A percentile compares a stretch with the other conserved stretches of the same genome.
Conservation (phyloP, 352 stramenopile genomes). For the Globisporangium abappressorium region DNA sequence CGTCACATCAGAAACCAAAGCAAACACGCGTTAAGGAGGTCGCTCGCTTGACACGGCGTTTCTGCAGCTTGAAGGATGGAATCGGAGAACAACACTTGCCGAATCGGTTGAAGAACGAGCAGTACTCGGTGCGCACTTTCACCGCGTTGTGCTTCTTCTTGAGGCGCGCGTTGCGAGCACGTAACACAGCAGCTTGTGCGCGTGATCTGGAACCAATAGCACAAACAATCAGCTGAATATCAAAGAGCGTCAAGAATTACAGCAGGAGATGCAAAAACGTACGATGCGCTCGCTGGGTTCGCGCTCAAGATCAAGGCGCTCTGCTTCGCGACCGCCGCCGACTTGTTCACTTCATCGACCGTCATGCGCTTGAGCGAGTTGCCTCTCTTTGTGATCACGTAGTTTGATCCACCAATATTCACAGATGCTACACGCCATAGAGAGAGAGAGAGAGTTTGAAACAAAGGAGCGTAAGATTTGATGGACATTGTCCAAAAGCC, state of each 20-base stretch:
- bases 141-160: constrained; percentile 27
- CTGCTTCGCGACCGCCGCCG: constrained; percentile 9
- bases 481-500: not conserved
- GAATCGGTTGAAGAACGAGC: constrained; percentile 81
- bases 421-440: constrained; percentile 30
- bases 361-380: constrained; percentile 43
- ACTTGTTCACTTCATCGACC: constrained; percentile 22
- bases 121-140: constrained; percentile 67
- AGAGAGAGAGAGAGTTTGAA: not conserved
- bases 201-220: constrained; percentile 20
- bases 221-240: not conserved
- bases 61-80: not conserved
- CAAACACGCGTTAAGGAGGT: not conserved
- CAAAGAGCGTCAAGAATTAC: not conserved
- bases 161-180: constrained; percentile 39
- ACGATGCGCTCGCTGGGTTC: constrained; percentile 18
- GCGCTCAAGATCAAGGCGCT: not conserved
- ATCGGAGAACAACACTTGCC: constrained; percentile 38
- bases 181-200: constrained; percentile 50
- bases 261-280: too few species aligned
- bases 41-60: not conserved
- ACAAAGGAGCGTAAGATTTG: not conserved
- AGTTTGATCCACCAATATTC: constrained; percentile 43
- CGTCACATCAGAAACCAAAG: constrained; percentile 6
- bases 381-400: constrained; percentile 37